Evolutionary conservation across 2,329 filamentous ascomycete species (phyloP), one percentile per base, ranked within the genome.

Genomic region (Bipolaris zeicola): DNA sequence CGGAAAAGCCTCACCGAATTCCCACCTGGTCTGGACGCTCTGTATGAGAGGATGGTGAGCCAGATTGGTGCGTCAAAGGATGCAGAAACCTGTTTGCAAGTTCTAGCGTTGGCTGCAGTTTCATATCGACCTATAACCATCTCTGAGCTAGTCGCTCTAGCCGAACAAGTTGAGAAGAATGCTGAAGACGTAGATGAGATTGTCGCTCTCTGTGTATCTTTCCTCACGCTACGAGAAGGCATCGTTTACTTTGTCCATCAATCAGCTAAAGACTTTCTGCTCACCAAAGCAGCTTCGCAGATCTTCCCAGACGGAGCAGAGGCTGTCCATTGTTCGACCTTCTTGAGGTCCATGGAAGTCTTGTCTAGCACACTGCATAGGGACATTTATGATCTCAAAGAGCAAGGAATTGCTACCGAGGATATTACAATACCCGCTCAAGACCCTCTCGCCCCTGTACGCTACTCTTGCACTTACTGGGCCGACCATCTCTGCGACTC

Each of bases 11-110:
- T 77, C 3, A 6, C 57, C 5, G 22, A 26, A 31, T 74, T 79
- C 37, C 78, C 77, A 4, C 53, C 65, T 4, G 75, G 74, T 0
- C 72, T 82, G 0, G 51, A 77, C 37, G 6, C 56, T 1, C 55
- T 82, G 1, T 82, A 82, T 49, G 4, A 58, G 1, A 66, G 67
- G 13, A 81, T 81, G 77, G 61, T 80, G 24, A 31, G 61, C 0
- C 63, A 73, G 5, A 75, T 81, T 4, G 11, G 31, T 6, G 13
- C 50, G 1, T 72, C 63, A 2, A 55, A 72, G 0, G 63, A 78
- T 16, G 55, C 62, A 2, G 49, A 71, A 0, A 24, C 73, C 6
- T 81, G 73, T 63, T 66, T 55, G 46, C 55, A 67, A 5, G 64
- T 83, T 10, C 71, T 83, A 6, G 62, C 68, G 11, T 42, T 72